Base-by-base conservation (phyloP, 768 basidiomycete species). In the Macrocybe gigantea region DNA sequence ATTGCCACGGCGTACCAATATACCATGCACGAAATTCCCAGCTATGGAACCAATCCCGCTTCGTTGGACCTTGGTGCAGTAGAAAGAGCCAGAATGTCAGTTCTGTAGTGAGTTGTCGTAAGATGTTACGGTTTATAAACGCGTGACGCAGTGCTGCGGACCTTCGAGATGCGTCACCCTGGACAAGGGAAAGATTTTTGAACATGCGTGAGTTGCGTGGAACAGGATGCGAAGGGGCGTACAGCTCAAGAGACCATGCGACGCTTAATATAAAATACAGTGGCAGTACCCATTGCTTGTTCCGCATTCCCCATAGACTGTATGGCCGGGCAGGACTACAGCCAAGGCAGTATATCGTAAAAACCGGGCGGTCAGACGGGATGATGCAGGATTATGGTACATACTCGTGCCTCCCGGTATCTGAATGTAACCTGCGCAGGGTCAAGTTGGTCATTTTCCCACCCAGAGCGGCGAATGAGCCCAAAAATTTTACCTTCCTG, bases 101-200 rank as follows among this genome's bases (percentile, higher is more conserved):
- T 60, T 89, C 88, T 88, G 60, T 22, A 14, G 48, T 14, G 44
- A 8, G 3, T 7, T 46, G 37, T 38, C 32, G 13, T 30, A 6
- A 15, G 39, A 36, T 39, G 33, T 15, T 37, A 43, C 37, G 34
- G 39, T 41, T 39, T 22, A 15, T 35, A 38, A 38, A 38, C 47
- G 11, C 10, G 15, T 33, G 30, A 39, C 12, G 34, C 33, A n/a
- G 40, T 22, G n/a, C 11, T 35, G 22, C 56, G 46, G 55, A 81
- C 87, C 87, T 80, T 92, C 88, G 30, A 91, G 75, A 64, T 91
- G 88, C 1, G 89, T 88, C 34, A 87, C 74, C 10, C 87, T 89
- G 51, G 7, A 39, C 7, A 31, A 33, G 35, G 22, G 39, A 42
- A 54, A 41, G 49, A 45, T 45, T 38, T 33, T 39, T 34, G 33